Percentiles rank a stretch among this genome's conserved stretches.
Conservation (phyloP, 352 stramenopile genomes). For the Globisporangium yorkense region DNA sequence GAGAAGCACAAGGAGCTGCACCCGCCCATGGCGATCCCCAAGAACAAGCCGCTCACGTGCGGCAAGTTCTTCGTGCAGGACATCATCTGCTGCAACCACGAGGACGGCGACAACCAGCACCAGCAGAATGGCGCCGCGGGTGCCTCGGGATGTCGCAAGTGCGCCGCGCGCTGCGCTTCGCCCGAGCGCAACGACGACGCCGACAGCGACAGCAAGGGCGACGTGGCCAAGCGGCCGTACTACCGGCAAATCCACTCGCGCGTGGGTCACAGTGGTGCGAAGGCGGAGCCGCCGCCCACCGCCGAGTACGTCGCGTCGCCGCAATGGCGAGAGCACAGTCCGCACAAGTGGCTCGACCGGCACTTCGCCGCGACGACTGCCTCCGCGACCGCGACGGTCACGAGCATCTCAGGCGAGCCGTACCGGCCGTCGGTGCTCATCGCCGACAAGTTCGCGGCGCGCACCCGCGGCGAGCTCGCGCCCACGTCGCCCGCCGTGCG, state of each 20-base stretch:
- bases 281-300: conserved; percentile 26
- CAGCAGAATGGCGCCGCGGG: conserved; percentile 14
- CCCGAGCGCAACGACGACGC: conserved; percentile 14
- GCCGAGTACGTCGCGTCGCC: conserved; percentile 52
- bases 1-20: conserved; percentile 71
- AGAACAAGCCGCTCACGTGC: conserved; percentile 49
- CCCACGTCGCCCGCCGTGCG: conserved; percentile 1
- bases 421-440: conserved; percentile 35
- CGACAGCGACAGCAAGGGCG: background rate
- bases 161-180: conserved; percentile 18
- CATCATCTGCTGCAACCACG: conserved; percentile 19
- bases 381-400: conserved; percentile 39
- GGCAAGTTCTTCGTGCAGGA: conserved; percentile 59
- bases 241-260: conserved; percentile 10
- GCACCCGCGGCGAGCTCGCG: conserved; percentile 2
- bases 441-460: conserved; percentile 33
- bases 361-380: conserved; percentile 46
- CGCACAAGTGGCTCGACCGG: conserved; percentile 41
- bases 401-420: conserved; percentile 33
- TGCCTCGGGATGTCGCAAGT: conserved; percentile 14
- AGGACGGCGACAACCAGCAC: conserved; percentile 2
- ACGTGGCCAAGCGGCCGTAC: conserved; percentile 13
- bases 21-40: conserved; percentile 44
- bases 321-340: conserved; percentile 45
- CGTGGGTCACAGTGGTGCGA: conserved; percentile 2